phyloP scores from a whole-genome alignment of 306 rosid species.

The Cicer yamashitae region DNA sequence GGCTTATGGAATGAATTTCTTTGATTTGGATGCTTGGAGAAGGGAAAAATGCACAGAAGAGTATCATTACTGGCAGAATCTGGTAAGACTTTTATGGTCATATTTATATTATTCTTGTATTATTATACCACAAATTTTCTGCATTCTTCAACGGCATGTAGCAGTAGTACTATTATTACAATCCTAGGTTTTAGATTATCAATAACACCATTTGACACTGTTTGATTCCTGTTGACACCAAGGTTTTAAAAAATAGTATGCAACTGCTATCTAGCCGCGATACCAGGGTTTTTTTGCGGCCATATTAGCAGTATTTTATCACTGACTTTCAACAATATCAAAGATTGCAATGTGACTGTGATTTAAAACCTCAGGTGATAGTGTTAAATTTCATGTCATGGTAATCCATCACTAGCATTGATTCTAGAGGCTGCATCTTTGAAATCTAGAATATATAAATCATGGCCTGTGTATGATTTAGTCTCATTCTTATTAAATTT shows the following conservation, averaged over 20 bases:
- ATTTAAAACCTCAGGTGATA: background rate
- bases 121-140: background rate
- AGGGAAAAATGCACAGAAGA: slow-evolving; percentile 82
- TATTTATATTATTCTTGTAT: background rate
- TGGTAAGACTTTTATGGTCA: slow-evolving; percentile 55
- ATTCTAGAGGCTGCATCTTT: slow-evolving; percentile 32
- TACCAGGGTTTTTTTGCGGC: background rate
- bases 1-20: slow-evolving; percentile 95
- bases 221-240: background rate
- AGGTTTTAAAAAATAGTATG: background rate
- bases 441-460: slow-evolving; percentile 32
- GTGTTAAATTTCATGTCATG: slow-evolving; percentile 6
- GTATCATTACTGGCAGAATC: slow-evolving; percentile 92
- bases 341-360: background rate
- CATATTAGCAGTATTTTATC: background rate
- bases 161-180: background rate
- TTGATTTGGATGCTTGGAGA: slow-evolving; percentile 93
- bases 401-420: background rate
- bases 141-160: slow-evolving; percentile 28
- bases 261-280: background rate
- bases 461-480: background rate
- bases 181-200: slow-evolving; percentile 1
- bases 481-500: slow-evolving; percentile 15
- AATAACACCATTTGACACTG: slow-evolving; percentile 19
- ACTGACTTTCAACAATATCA: background rate